Conservation (phyloP, 805 yeast genomes). For the Myxozyma kluyveri region DNA sequence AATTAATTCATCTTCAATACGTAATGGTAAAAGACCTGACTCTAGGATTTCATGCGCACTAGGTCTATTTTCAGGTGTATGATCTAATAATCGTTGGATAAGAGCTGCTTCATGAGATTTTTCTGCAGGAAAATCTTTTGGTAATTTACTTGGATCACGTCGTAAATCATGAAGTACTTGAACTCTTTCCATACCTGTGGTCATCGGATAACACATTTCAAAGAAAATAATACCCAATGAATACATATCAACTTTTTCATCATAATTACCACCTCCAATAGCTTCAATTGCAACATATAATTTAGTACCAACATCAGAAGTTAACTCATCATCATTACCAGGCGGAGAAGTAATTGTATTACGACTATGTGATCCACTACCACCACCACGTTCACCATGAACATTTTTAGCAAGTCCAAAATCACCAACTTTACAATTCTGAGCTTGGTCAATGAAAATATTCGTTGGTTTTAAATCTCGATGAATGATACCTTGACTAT, state of each 20-base stretch:
- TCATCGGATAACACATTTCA: conserved; percentile 83
- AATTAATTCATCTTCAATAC: conserved; percentile 84
- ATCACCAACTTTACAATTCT: conserved; percentile 91
- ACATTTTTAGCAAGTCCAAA: conserved; percentile 94
- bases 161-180: conserved; percentile 66
- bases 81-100: conserved; percentile 65
- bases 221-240: conserved; percentile 92
- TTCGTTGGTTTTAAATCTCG: conserved; percentile 94
- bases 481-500: conserved; percentile 90
- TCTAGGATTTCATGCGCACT: conserved; percentile 70
- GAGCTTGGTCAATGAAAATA: conserved; percentile 85
- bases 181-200: conserved; percentile 94
- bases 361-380: neutral
- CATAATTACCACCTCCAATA: conserved; percentile 62
- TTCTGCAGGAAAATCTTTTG: conserved; percentile 55
- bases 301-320: conserved; percentile 92
- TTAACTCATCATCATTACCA: conserved; percentile 49
- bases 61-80: conserved; percentile 75
- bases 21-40: conserved; percentile 82
- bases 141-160: conserved; percentile 59
- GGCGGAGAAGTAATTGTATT: conserved; percentile 1
- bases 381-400: conserved; percentile 42
- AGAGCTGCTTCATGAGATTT: conserved; percentile 64
- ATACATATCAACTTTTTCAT: conserved; percentile 94
- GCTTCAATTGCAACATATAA: conserved; percentile 91